phyloP scores from a whole-genome alignment of 1,284 basidiomycete species.

The Naganishia albida region DNA sequence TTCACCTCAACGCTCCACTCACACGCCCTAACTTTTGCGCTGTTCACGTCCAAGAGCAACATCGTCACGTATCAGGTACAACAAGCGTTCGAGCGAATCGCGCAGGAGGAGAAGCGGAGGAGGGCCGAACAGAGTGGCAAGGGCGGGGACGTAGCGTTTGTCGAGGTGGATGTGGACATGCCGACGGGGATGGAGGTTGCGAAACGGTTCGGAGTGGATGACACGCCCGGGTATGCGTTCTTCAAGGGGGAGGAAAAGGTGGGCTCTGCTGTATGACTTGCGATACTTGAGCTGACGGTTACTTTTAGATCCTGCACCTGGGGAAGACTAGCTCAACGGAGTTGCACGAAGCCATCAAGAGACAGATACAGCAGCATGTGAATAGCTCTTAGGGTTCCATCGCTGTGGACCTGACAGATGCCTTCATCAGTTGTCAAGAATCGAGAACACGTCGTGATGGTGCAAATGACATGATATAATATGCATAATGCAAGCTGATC shows the following conservation, averaged over 20 bases:
- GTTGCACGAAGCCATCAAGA: slow-evolving; percentile 4
- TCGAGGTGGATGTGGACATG: slow-evolving; percentile 74
- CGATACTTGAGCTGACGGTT: neutral
- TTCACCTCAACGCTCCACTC: slow-evolving; percentile 59
- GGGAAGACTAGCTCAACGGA: slow-evolving; percentile 19
- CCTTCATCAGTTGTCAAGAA: no score
- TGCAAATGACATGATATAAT: neutral
- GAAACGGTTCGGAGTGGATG: slow-evolving; percentile 62
- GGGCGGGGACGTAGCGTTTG: slow-evolving; percentile 65
- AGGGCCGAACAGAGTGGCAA: slow-evolving; percentile 55
- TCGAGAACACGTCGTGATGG: no score
- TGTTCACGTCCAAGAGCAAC: slow-evolving; percentile 62
- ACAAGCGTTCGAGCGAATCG: slow-evolving; percentile 38
- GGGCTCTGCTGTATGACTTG: neutral
- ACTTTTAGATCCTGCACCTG: slow-evolving; percentile 9
- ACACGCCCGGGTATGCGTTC: slow-evolving; percentile 22
- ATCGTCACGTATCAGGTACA: slow-evolving; percentile 60
- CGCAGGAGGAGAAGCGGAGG: slow-evolving; percentile 43
- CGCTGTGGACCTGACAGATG: neutral
- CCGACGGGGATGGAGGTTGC: slow-evolving; percentile 66
- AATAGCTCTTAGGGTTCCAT: neutral
- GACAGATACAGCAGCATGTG: slow-evolving; percentile 9
- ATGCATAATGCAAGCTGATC: slow-evolving; percentile 14
- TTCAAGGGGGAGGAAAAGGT: slow-evolving; percentile 22
- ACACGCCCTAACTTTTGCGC: slow-evolving; percentile 62